Conservation (phyloP, 179 eudicot species). For the Patellifolia procumbens region DNA sequence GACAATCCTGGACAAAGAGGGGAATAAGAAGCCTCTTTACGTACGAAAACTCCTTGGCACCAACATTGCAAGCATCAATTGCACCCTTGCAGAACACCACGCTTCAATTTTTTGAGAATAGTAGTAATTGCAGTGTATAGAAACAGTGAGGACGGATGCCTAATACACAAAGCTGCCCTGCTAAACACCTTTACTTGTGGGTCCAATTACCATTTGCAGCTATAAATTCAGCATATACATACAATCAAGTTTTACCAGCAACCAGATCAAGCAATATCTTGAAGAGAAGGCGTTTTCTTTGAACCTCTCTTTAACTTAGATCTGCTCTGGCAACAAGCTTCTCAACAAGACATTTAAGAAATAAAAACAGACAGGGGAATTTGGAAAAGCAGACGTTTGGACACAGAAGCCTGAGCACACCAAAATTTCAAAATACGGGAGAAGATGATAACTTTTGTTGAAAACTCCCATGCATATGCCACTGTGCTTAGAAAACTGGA, state of each 20-base stretch:
- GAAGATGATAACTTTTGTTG: not conserved
- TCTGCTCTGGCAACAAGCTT: not conserved
- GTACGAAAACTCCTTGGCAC: not conserved
- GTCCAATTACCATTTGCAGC: not conserved
- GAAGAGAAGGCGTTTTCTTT: not conserved
- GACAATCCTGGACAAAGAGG: not conserved
- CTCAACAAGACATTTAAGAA: not conserved
- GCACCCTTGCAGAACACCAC: slow-evolving; percentile 1
- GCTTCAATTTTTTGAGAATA: not conserved
- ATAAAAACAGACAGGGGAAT: not conserved
- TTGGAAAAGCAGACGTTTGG: not conserved
- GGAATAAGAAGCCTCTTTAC: not conserved
- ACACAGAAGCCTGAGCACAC: not conserved
- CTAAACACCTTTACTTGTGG: not conserved
- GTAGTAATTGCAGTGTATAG: not conserved
- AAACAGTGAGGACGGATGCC: not conserved
- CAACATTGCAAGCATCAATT: slow-evolving; percentile 1
- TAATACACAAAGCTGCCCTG: not conserved
- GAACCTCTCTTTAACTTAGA: not conserved
- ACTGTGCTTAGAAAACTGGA: no score
- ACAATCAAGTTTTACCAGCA: not conserved
- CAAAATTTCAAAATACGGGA: not conserved
- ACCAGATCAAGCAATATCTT: not conserved
- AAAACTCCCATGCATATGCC: no score
- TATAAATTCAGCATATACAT: no score